Conservation (phyloP, 129 eudicot genomes). For the Flaveria robusta region DNA sequence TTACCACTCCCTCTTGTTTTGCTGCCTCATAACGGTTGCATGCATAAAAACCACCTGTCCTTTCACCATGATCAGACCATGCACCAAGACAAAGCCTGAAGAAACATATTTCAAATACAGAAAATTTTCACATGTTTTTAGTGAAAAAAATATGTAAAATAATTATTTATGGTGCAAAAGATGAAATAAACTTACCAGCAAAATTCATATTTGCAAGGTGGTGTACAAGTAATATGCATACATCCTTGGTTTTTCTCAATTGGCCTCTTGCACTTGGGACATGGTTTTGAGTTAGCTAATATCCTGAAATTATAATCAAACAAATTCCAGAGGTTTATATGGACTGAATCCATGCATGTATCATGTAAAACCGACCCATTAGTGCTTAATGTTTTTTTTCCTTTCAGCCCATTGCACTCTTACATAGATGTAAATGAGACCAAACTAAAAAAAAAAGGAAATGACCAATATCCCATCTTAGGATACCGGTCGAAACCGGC, state of each 20-base stretch:
- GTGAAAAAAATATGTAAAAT: background rate
- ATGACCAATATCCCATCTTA: background rate
- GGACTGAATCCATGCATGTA: background rate
- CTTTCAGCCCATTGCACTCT: background rate
- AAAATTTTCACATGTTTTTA: conserved; percentile 1
- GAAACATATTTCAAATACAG: conserved; percentile 7
- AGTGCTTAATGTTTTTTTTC: background rate
- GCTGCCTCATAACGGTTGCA: conserved; percentile 97
- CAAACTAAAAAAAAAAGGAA: background rate
- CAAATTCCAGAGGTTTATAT: background rate
- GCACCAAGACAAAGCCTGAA: conserved; percentile 95
- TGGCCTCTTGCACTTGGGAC: conserved; percentile 98
- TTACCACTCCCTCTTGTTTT: conserved; percentile 93
- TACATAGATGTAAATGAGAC: background rate
- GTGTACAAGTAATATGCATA: conserved; percentile 97
- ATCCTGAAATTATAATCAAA: conserved; percentile 57
- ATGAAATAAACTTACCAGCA: conserved; percentile 72
- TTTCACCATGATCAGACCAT: conserved; percentile 98
- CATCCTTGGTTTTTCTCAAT: conserved; percentile 99
- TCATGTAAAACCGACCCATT: background rate
- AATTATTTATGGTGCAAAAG: conserved; percentile 4
- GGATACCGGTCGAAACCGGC: background rate
- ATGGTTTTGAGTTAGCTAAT: conserved; percentile 94
- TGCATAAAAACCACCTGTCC: conserved; percentile 97
- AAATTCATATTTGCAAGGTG: conserved; percentile 95